phyloP scores from a whole-genome alignment of 805 yeast species.

The Blastobotrys peoriensis region DNA sequence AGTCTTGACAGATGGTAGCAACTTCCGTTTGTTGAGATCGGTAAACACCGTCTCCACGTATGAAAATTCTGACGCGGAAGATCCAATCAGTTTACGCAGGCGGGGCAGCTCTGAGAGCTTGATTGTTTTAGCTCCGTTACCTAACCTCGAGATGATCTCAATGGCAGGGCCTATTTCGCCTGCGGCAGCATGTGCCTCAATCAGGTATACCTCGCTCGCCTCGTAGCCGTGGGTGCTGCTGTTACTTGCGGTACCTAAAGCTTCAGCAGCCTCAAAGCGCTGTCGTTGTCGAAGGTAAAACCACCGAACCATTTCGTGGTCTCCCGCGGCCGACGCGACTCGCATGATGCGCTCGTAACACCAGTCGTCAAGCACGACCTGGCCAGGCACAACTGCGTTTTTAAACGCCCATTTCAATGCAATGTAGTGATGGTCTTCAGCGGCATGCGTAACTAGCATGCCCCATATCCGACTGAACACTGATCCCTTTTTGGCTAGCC shows the following conservation, averaged over 20 bases:
- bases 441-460: constrained; percentile 21
- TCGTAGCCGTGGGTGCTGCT: neutral
- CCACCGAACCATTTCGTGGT: constrained; percentile 27
- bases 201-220: constrained; percentile 7
- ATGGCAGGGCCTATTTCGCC: constrained; percentile 20
- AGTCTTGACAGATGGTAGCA: constrained; percentile 15
- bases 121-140: constrained; percentile 17
- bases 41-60: constrained; percentile 11
- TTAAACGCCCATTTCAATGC: constrained; percentile 25
- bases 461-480: constrained; percentile 31
- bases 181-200: constrained; percentile 13
- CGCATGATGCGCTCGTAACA: constrained; percentile 23
- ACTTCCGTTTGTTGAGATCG: constrained; percentile 13
- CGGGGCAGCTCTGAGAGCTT: constrained; percentile 19
- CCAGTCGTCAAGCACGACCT: constrained; percentile 27
- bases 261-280: constrained; percentile 6
- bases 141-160: constrained; percentile 20
- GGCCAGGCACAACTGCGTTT: constrained; percentile 26
- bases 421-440: constrained; percentile 19
- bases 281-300: constrained; percentile 24
- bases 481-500: constrained; percentile 15
- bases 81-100: constrained; percentile 14
- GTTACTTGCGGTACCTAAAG: neutral
- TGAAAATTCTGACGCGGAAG: constrained; percentile 1
- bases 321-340: constrained; percentile 25